These are phyloP conservation scores for Candida sonorensis DNA, from an alignment of 805 yeast species.

Conservation along the genomic window DNA sequence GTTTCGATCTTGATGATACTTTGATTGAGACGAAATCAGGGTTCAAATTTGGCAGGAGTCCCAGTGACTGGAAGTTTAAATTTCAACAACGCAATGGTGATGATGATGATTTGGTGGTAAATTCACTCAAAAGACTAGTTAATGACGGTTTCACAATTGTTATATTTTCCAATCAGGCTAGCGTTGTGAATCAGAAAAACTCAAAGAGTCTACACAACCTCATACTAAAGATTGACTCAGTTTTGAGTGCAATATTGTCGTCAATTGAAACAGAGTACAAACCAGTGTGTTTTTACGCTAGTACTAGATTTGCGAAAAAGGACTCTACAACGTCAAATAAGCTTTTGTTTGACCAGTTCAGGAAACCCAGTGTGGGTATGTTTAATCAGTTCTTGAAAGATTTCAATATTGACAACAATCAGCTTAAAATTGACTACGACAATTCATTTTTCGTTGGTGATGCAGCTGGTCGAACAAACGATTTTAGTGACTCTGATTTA, in stretches of 20 bases:
- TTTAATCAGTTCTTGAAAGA: slow-evolving; percentile 47
- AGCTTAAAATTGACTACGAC: slow-evolving; percentile 35
- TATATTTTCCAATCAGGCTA: slow-evolving; percentile 85
- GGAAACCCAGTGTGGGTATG: slow-evolving; percentile 83
- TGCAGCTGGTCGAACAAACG: slow-evolving; percentile 82
- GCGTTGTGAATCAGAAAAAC: slow-evolving; percentile 36
- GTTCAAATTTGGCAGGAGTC: slow-evolving; percentile 44
- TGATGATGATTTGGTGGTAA: slow-evolving; percentile 20
- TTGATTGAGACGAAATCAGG: slow-evolving; percentile 63
- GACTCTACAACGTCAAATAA: slow-evolving; percentile 21
- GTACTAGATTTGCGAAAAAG: slow-evolving; percentile 46
- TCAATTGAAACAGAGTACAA: slow-evolving; percentile 11
- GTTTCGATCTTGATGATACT: slow-evolving; percentile 85
- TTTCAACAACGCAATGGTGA: too few species aligned
- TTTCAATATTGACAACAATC: slow-evolving; percentile 20
- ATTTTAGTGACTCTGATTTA: slow-evolving; percentile 76
- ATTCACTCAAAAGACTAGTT: slow-evolving; percentile 19
- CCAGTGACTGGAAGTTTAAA: slow-evolving; percentile 71
- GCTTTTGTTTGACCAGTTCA: slow-evolving; percentile 31
- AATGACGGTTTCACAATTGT: slow-evolving; percentile 33
- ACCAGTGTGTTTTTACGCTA: slow-evolving; percentile 48
- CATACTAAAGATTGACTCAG: slow-evolving; percentile 31
- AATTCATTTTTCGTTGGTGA: slow-evolving; percentile 80
- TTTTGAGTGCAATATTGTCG: slow-evolving; percentile 13
- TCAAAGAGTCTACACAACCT: slow-evolving; percentile 33